Percentiles rank a stretch among this genome's conserved stretches.
Conservation (phyloP, 495 filamentous ascomycete genomes). For the Neurospora discreta region DNA sequence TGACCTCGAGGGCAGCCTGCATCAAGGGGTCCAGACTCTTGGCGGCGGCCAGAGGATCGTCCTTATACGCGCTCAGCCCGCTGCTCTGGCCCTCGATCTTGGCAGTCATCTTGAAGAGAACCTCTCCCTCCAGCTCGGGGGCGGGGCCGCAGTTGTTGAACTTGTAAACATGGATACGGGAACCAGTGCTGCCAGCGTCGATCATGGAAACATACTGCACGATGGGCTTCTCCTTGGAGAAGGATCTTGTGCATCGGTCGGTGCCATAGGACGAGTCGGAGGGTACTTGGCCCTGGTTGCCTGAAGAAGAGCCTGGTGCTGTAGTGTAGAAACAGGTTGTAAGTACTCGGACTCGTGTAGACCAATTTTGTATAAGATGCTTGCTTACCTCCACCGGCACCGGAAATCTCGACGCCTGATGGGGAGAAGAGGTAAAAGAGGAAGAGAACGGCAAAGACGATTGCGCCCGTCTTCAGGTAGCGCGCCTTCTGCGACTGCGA, state of each 20-base stretch:
- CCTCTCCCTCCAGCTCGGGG: constrained; percentile 87
- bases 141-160: constrained; percentile 98
- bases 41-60: constrained; percentile 77
- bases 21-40: constrained; percentile 80
- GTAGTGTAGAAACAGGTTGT: neutral
- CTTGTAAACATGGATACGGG: constrained; percentile 93
- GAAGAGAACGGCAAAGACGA: constrained; percentile 62
- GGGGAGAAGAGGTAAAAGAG: constrained; percentile 68
- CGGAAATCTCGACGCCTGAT: constrained; percentile 33
- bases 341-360: neutral
- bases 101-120: constrained; percentile 73
- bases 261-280: constrained; percentile 50
- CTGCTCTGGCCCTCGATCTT: constrained; percentile 60
- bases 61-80: constrained; percentile 76
- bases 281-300: constrained; percentile 37
- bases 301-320: neutral
- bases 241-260: constrained; percentile 68
- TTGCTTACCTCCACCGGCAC: constrained; percentile 32
- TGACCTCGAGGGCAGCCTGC: constrained; percentile 67
- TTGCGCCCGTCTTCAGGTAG: constrained; percentile 71
- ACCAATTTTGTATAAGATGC: neutral
- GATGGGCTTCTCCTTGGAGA: constrained; percentile 75
- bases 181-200: constrained; percentile 94
- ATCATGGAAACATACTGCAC: constrained; percentile 98
- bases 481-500: constrained; percentile 64